Evolutionary conservation across 1,139 yeast genomes (phyloP).

Genomic region (Yamadazyma sp.): DNA sequence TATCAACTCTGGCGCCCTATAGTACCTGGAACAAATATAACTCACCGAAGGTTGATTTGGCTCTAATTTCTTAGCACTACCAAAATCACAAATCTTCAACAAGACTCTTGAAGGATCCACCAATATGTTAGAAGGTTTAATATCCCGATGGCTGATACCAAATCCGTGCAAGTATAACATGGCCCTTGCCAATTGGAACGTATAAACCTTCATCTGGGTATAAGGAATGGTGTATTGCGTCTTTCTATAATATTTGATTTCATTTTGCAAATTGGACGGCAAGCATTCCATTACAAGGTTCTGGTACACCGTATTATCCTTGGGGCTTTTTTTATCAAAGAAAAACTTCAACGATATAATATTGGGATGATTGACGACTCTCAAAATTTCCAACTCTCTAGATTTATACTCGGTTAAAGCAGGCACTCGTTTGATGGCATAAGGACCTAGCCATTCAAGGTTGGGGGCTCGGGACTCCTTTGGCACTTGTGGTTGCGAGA

Average conservation of each 20-base stretch:
- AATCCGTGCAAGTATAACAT: constrained; percentile 79
- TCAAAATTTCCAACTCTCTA: constrained; percentile 71
- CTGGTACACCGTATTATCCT: constrained; percentile 66
- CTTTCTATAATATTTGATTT: constrained; percentile 67
- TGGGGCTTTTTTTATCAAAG: constrained; percentile 62
- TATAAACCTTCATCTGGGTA: constrained; percentile 72
- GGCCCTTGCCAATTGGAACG: constrained; percentile 80
- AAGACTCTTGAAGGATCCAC: constrained; percentile 84
- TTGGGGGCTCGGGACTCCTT: constrained; percentile 14
- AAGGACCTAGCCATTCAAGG: constrained; percentile 65
- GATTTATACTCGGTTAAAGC: constrained; percentile 84
- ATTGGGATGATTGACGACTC: constrained; percentile 77
- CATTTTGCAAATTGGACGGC: constrained; percentile 75
- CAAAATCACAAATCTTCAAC: constrained; percentile 92
- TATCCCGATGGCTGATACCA: constrained; percentile 84
- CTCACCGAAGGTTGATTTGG: constrained; percentile 94
- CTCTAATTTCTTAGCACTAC: constrained; percentile 92
- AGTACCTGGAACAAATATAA: constrained; percentile 93
- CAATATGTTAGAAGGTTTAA: constrained; percentile 87
- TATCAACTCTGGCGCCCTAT: constrained; percentile 88
- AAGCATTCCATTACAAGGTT: constrained; percentile 83
- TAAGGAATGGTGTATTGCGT: constrained; percentile 65
- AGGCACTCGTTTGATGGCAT: constrained; percentile 78
- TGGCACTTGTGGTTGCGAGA: background rate
- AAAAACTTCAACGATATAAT: constrained; percentile 65